phyloP scores from a whole-genome alignment of 768 basidiomycete species.

The Suillus subluteus region DNA sequence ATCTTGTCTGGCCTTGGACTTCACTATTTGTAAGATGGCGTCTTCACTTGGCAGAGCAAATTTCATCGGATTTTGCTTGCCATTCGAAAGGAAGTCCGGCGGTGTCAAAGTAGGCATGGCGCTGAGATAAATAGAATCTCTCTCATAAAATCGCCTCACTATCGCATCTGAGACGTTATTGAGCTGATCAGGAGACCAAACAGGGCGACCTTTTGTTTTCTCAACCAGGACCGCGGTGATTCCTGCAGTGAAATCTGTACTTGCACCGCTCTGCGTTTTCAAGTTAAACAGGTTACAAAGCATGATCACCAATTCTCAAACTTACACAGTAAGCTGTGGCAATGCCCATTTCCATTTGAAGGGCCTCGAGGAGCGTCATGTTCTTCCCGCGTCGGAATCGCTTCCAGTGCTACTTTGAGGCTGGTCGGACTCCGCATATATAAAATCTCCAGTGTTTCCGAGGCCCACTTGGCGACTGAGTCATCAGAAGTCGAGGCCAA shows the following conservation, averaged over 20 bases:
- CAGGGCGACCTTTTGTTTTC: constrained; percentile 54
- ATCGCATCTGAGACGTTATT: constrained; percentile 63
- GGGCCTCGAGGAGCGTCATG: constrained; percentile 61
- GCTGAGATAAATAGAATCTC: constrained; percentile 50
- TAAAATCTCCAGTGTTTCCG: constrained; percentile 63
- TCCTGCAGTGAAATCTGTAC: constrained; percentile 83
- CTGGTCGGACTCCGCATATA: constrained; percentile 86
- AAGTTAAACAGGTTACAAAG: constrained; percentile 15
- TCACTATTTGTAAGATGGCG: constrained; percentile 69
- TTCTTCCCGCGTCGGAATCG: constrained; percentile 73
- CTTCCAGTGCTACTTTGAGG: constrained; percentile 84
- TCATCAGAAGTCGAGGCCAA: constrained; percentile 43
- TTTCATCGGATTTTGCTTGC: constrained; percentile 35
- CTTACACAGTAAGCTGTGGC: constrained; percentile 90
- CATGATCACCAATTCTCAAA: constrained; percentile 25
- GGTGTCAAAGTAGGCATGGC: constrained; percentile 49
- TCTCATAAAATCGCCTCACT: constrained; percentile 67
- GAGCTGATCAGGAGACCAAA: constrained; percentile 72
- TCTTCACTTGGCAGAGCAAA: constrained; percentile 78
- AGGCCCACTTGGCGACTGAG: constrained; percentile 73
- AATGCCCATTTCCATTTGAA: constrained; percentile 87
- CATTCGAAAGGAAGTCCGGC: constrained; percentile 36
- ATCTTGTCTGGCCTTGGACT: constrained; percentile 41
- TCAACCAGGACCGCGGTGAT: constrained; percentile 70
- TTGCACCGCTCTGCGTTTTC: constrained; percentile 63